Conservation (phyloP, 345 rosid species). For the Populus ilicifolia region DNA sequence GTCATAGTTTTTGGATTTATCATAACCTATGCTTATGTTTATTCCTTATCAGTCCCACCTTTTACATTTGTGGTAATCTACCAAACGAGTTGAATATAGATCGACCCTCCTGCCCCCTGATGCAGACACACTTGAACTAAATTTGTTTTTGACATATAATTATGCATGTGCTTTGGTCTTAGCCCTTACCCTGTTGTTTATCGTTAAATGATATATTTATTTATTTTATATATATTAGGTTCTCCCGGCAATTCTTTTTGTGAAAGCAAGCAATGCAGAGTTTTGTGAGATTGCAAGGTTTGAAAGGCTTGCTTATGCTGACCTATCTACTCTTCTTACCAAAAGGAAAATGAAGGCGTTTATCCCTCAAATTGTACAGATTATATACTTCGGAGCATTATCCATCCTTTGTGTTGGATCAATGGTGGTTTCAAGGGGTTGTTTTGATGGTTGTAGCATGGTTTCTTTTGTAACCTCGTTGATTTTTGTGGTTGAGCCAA, state of each 20-base stretch:
- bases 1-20: not conserved
- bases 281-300: conserved; percentile 65
- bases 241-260: conserved; percentile 79
- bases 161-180: not conserved
- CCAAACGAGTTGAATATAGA: not conserved
- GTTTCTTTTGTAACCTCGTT: conserved; percentile 78
- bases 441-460: conserved; percentile 55
- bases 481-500: conserved; percentile 79
- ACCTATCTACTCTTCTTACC: conserved; percentile 49
- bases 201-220: not conserved
- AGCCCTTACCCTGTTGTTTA: not conserved
- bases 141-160: not conserved
- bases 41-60: not conserved
- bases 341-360: conserved; percentile 93
- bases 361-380: conserved; percentile 76
- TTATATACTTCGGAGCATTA: conserved; percentile 67
- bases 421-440: conserved; percentile 57
- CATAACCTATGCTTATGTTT: not conserved
- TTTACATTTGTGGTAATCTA: not conserved
- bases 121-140: not conserved
- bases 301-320: conserved; percentile 62
- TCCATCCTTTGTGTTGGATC: conserved; percentile 66
- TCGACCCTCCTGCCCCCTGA: not conserved
- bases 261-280: conserved; percentile 92
- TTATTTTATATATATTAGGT: conserved; percentile 39